Percentiles rank a stretch among this genome's conserved stretches.
Conservation (phyloP, 2,329 filamentous ascomycete species). For the Fusarium sp. region DNA sequence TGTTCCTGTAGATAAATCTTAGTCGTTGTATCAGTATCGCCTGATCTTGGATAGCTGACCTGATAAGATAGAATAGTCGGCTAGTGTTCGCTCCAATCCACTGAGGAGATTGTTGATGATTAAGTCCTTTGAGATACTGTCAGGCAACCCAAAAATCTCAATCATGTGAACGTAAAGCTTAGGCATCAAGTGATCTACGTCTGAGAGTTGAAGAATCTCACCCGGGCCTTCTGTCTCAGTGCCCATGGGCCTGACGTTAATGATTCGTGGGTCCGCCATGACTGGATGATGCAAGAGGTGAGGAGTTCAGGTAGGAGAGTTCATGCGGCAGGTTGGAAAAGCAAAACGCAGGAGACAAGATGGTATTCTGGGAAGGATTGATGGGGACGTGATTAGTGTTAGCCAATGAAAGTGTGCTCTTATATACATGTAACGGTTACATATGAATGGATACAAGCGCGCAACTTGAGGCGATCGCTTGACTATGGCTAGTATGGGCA, state of each 20-base stretch:
- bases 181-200: conserved; percentile 29
- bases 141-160: conserved; percentile 18
- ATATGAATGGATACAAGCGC: not conserved
- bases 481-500: too few species aligned
- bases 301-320: too few species aligned
- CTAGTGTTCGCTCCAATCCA: conserved; percentile 12
- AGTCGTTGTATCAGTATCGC: too few species aligned
- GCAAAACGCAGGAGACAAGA: not conserved
- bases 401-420: not conserved
- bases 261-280: not conserved
- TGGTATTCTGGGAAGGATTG: too few species aligned
- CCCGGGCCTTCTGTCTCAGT: not conserved
- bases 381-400: too few species aligned
- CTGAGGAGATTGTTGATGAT: conserved; percentile 1
- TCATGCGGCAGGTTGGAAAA: not conserved
- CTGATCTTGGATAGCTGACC: too few species aligned
- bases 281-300: too few species aligned
- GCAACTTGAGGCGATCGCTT: not conserved
- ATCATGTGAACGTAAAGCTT: conserved; percentile 28
- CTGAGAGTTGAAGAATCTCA: not conserved
- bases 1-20: not conserved
- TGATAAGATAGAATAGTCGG: conserved; percentile 13
- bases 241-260: not conserved
- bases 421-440: not conserved
- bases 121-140: not conserved